Percentiles rank a stretch among this genome's conserved stretches.
phyloP scores from a whole-genome alignment of 2,329 filamentous ascomycete genomes.

The Pseudofabraea citricarpa region DNA sequence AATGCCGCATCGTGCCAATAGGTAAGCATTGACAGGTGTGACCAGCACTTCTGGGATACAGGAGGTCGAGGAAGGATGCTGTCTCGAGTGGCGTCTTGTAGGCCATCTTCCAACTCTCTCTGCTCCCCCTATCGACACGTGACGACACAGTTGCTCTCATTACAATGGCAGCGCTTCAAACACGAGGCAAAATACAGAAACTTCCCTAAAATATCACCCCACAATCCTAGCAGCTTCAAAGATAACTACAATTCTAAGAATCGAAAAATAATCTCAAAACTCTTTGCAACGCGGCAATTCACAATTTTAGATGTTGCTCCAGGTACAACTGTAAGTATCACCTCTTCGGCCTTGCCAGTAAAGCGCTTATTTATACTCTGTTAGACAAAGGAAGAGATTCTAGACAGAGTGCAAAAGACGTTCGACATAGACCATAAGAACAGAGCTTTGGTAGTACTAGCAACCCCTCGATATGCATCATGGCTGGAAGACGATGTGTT shows the following conservation, averaged over 20 bases:
- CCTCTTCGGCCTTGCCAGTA: neutral
- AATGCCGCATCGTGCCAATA: no score
- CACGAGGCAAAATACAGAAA: no score
- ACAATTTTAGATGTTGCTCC: neutral
- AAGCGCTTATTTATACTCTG: neutral
- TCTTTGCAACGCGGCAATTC: neutral
- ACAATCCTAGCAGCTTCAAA: no score
- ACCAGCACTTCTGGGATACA: no score
- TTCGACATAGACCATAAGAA: no score
- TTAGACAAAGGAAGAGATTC: no score
- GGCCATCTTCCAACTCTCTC: neutral
- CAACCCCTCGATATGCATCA: slow-evolving; percentile 24
- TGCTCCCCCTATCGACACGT: neutral
- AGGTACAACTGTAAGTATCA: neutral
- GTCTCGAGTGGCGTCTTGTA: neutral
- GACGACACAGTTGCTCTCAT: neutral
- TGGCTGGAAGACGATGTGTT: slow-evolving; percentile 24
- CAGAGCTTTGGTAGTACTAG: slow-evolving; percentile 28
- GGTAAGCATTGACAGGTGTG: no score
- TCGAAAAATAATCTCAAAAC: no score
- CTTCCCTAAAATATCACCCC: no score
- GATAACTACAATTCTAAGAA: no score
- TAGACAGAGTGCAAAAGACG: no score
- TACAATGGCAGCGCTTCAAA: neutral
- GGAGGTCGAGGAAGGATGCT: neutral